These are phyloP conservation scores for Penicillium longicatenatum DNA, from an alignment of 495 filamentous ascomycete genomes.

Conservation along the genomic window DNA sequence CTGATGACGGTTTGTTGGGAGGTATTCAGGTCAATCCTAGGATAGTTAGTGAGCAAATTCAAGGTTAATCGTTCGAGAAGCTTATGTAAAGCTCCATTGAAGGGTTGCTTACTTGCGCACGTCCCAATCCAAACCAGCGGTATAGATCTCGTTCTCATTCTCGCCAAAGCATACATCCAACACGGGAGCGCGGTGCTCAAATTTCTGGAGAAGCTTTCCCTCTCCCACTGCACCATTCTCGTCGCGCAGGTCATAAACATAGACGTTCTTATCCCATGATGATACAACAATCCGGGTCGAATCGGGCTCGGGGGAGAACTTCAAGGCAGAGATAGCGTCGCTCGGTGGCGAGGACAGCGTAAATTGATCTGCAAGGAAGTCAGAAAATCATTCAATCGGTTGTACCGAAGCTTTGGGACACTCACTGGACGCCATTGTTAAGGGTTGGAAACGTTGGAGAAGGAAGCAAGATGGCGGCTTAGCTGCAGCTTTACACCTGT, in stretches of 20 bases:
- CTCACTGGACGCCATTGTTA: slow-evolving; percentile 45
- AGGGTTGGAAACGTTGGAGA: neutral
- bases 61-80: neutral
- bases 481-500: slow-evolving; percentile 4
- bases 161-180: slow-evolving; percentile 90
- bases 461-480: neutral
- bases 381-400: neutral
- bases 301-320: slow-evolving; percentile 72
- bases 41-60: neutral
- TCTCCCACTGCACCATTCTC: slow-evolving; percentile 58
- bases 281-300: slow-evolving; percentile 77
- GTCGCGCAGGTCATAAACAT: slow-evolving; percentile 78
- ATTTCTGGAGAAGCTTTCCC: slow-evolving; percentile 66
- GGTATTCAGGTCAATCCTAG: slow-evolving; percentile 71
- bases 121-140: slow-evolving; percentile 79
- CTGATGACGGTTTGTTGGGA: slow-evolving; percentile 74
- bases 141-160: slow-evolving; percentile 78
- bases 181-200: slow-evolving; percentile 82
- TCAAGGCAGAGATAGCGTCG: slow-evolving; percentile 84
- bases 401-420: slow-evolving; percentile 1
- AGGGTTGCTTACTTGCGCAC: slow-evolving; percentile 64
- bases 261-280: slow-evolving; percentile 92
- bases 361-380: slow-evolving; percentile 42
- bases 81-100: neutral
- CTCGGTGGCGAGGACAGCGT: slow-evolving; percentile 64